phyloP scores from a whole-genome alignment of 2,329 filamentous ascomycete species.

The Elsinoe ampelina region DNA sequence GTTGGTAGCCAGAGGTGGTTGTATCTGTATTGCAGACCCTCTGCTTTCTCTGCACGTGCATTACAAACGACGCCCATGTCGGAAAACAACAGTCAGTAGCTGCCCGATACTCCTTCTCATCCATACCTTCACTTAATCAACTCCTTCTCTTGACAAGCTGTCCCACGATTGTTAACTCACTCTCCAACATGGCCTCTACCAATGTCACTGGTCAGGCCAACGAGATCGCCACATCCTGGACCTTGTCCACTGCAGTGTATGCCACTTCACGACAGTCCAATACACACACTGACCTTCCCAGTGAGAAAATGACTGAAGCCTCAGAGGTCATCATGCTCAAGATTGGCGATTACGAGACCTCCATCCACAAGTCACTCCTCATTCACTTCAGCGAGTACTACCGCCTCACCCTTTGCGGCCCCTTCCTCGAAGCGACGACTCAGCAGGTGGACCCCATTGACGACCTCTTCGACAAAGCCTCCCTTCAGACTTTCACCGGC shows the following conservation, averaged over 20 bases:
- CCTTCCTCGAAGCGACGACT: not conserved
- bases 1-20: too few relatives aligned
- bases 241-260: not conserved
- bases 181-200: too few relatives aligned
- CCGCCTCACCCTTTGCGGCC: not conserved
- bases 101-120: too few relatives aligned
- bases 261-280: not conserved
- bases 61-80: too few relatives aligned
- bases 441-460: not conserved
- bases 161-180: too few relatives aligned
- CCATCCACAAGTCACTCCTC: not conserved
- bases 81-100: too few relatives aligned
- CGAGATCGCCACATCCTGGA: not conserved
- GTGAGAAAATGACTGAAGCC: not conserved
- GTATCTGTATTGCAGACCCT: too few relatives aligned
- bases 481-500: not conserved
- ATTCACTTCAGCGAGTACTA: conserved; percentile 4
- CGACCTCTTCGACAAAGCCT: not conserved
- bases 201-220: too few relatives aligned
- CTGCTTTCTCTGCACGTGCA: too few relatives aligned
- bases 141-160: too few relatives aligned
- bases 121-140: too few relatives aligned
- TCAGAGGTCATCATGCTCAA: not conserved
- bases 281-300: not conserved
- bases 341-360: not conserved